These are phyloP conservation scores for Metschnikowia santaceciliae DNA, from an alignment of 805 yeast species.

Conservation along the genomic window DNA sequence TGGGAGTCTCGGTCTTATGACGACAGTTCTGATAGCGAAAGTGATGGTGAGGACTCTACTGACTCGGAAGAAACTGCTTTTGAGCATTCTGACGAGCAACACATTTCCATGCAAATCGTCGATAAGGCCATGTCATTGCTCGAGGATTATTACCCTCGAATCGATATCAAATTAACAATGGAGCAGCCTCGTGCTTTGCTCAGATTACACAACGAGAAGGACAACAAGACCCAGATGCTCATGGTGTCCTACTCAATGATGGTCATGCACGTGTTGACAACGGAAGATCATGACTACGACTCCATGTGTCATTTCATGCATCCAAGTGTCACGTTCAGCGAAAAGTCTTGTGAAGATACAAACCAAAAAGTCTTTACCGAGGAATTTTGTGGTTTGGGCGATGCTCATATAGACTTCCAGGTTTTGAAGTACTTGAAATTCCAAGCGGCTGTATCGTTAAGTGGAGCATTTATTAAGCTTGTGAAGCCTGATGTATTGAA, in stretches of 20 bases:
- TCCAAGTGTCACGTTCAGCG: slow-evolving; percentile 30
- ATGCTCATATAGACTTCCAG: slow-evolving; percentile 19
- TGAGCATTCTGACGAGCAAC: not conserved
- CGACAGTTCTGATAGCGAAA: not conserved
- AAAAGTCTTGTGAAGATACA: slow-evolving; percentile 15
- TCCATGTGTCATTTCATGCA: slow-evolving; percentile 31
- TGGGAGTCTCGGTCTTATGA: not conserved
- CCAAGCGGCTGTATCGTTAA: slow-evolving; percentile 19
- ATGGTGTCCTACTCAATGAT: slow-evolving; percentile 34
- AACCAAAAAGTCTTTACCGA: slow-evolving; percentile 10
- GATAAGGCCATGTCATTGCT: slow-evolving; percentile 6
- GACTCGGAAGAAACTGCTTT: slow-evolving; percentile 3
- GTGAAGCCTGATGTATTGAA: slow-evolving; percentile 27
- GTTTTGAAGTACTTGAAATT: slow-evolving; percentile 28
- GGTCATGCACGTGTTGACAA: slow-evolving; percentile 31
- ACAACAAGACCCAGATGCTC: slow-evolving; percentile 22
- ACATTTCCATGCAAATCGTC: not conserved
- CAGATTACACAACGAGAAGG: slow-evolving; percentile 21
- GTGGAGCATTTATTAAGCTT: slow-evolving; percentile 23
- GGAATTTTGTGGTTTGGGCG: slow-evolving; percentile 22
- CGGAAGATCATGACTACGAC: slow-evolving; percentile 29
- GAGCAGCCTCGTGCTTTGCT: slow-evolving; percentile 20
- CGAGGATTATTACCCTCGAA: slow-evolving; percentile 12
- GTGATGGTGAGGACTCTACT: slow-evolving; percentile 12
- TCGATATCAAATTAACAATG: slow-evolving; percentile 14